Conservation (phyloP, 2,329 filamentous ascomycete species). For the Penicillium sp. region DNA sequence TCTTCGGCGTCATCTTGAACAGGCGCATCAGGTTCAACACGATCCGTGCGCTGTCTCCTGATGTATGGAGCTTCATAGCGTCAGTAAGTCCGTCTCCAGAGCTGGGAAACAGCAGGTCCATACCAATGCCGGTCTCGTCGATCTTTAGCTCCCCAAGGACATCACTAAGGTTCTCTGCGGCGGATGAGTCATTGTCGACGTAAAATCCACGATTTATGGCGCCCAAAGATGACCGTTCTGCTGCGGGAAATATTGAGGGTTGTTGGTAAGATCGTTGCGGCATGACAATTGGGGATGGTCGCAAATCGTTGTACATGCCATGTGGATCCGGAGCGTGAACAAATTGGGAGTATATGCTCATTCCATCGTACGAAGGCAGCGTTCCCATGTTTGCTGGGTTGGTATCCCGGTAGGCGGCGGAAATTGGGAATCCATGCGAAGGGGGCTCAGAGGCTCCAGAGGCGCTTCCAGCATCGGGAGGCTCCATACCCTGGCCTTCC, state of each 20-base stretch:
- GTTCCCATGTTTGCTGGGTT: conserved; percentile 53
- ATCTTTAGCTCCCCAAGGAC: conserved; percentile 83
- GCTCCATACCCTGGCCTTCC: conserved; percentile 29
- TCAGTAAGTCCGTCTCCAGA: conserved; percentile 10
- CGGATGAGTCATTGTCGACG: conserved; percentile 62
- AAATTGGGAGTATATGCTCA: conserved; percentile 44
- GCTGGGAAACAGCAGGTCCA: conserved; percentile 31
- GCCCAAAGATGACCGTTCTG: conserved; percentile 28
- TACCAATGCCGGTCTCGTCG: conserved; percentile 81
- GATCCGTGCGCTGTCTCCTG: conserved; percentile 57
- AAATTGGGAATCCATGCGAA: conserved; percentile 54
- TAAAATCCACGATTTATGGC: conserved; percentile 48
- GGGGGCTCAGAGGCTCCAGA: conserved; percentile 48
- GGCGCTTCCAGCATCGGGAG: conserved; percentile 22
- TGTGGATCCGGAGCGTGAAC: conserved; percentile 28
- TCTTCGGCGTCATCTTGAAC: conserved; percentile 68
- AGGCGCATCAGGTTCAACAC: conserved; percentile 54
- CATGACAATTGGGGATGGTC: conserved; percentile 32
- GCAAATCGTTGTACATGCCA: conserved; percentile 32
- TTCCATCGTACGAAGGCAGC: conserved; percentile 45
- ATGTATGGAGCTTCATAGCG: conserved; percentile 71
- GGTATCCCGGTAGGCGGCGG: conserved; percentile 43
- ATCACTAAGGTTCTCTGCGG: conserved; percentile 70
- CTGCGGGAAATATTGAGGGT: conserved; percentile 26
- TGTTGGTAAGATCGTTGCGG: conserved; percentile 31